Conservation (phyloP, 1,139 yeast species). For the Yamadazyma buinensis region DNA sequence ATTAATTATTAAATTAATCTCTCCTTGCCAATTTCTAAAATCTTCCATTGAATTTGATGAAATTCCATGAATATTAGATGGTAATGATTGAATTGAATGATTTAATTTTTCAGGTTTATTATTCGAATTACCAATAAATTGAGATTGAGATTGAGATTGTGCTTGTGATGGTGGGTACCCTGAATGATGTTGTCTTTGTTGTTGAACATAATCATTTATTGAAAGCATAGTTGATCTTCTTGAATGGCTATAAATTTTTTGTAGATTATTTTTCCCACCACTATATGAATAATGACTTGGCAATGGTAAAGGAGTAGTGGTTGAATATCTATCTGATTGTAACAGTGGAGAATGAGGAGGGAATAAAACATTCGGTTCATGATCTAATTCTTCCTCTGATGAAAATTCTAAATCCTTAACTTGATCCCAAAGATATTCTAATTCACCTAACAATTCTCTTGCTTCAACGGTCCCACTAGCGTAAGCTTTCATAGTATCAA, state of each 20-base stretch:
- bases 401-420: constrained; percentile 50
- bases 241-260: constrained; percentile 44
- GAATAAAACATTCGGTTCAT: constrained; percentile 22
- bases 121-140: background rate
- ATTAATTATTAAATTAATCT: constrained; percentile 38
- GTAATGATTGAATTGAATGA: constrained; percentile 12
- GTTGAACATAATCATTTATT: constrained; percentile 36
- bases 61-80: constrained; percentile 7
- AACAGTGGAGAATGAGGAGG: constrained; percentile 38
- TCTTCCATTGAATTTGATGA: constrained; percentile 25
- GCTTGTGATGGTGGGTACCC: background rate
- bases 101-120: constrained; percentile 5
- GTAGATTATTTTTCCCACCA: constrained; percentile 34
- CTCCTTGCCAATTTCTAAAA: constrained; percentile 44
- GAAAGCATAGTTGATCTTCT: constrained; percentile 38
- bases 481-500: constrained; percentile 69
- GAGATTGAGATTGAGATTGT: constrained; percentile 11
- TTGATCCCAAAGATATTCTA: constrained; percentile 74
- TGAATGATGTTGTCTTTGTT: constrained; percentile 26
- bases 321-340: constrained; percentile 36
- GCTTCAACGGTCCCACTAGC: constrained; percentile 70
- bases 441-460: constrained; percentile 58
- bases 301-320: constrained; percentile 30
- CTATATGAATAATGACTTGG: constrained; percentile 20
- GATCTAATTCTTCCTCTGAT: constrained; percentile 28